These are phyloP conservation scores for Ceratocystiopsis brevicomis DNA, from an alignment of 2,329 filamentous ascomycete genomes.

Conservation along the genomic window DNA sequence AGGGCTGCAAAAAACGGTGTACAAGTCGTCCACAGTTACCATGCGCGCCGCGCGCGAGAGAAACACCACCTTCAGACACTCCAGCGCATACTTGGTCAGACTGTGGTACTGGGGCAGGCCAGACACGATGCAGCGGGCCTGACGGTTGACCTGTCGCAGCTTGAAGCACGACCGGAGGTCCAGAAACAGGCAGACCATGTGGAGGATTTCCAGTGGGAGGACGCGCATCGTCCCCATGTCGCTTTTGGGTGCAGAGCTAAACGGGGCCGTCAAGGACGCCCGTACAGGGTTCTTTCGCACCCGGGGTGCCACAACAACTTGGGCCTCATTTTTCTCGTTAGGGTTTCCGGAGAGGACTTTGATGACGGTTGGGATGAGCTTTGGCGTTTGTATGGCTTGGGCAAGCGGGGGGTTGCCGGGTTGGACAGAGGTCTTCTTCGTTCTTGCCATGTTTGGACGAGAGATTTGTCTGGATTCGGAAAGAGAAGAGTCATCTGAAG, in stretches of 20 bases:
- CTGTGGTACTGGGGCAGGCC: background rate
- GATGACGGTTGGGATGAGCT: no score
- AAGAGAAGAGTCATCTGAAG: no score
- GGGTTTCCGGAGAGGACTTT: no score
- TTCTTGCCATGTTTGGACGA: no score
- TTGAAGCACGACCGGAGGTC: constrained; percentile 1
- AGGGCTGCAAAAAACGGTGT: constrained; percentile 1
- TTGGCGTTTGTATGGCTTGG: no score
- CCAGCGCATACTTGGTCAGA: background rate
- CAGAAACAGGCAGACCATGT: background rate
- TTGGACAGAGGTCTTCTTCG: no score
- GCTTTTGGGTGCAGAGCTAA: background rate
- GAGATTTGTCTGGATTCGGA: no score
- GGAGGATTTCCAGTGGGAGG: constrained; percentile 2
- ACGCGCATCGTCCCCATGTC: background rate
- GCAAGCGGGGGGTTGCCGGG: no score
- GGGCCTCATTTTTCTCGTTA: no score
- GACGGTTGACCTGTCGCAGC: constrained; percentile 3
- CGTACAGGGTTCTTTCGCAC: no score
- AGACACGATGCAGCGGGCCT: background rate
- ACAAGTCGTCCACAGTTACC: constrained; percentile 1
- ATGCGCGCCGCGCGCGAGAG: background rate
- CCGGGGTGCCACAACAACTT: no score
- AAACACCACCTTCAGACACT: constrained; percentile 1
- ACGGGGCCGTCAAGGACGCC: background rate